Base-by-base conservation (phyloP, 1,284 basidiomycete genomes). In the Trametes versicolor region DNA sequence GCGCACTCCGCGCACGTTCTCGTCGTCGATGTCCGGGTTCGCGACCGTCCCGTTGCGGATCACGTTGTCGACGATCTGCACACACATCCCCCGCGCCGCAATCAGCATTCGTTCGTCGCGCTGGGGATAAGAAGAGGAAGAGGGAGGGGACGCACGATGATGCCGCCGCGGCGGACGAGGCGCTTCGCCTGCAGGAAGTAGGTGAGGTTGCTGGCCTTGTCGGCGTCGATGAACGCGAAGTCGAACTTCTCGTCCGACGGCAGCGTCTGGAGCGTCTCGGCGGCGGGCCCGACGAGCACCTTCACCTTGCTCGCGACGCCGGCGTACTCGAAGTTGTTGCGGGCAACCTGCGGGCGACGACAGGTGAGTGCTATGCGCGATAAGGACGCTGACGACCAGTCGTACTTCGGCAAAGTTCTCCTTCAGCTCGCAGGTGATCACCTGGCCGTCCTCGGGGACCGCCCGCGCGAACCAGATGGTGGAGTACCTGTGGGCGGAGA, bases 181-280 rank as follows among this genome's bases (percentile, higher is more conserved):
- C 87, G 81, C 74, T 88, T 87, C 0, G 85, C 85, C 67, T 88
- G 81, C 8, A 75, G 76, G 76, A 85, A 85, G 71, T 89, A 88
- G 9, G 75, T 74, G 13, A 79, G 62, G 68, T 85, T 85, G 49
- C 77, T 81, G 12, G 73, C 67, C 71, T 88, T 89, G 77, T 89
- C 87, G 2, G 87, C 87, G 72, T 89, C 87, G 67, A 89, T 87
- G 77, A 89, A 90, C 4, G 80, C 79, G 32, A 89, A 73, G 72
- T 89, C 87, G 73, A 87, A 89, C 2, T 80, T 80, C 8, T 76
- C 72, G 17, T 80, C 78, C 4, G 83, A 74, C 2, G 80, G 73
- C 36, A 88, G 71, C 43, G 73, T 78, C 34, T 64, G 62, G 25
- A 90, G 74, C 0, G 82, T 79, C 0, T 87, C 82, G 5, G 76